Evolutionary conservation across 208 protist species (phyloP).

Genomic region (Acanthamoeba rhysodes): DNA sequence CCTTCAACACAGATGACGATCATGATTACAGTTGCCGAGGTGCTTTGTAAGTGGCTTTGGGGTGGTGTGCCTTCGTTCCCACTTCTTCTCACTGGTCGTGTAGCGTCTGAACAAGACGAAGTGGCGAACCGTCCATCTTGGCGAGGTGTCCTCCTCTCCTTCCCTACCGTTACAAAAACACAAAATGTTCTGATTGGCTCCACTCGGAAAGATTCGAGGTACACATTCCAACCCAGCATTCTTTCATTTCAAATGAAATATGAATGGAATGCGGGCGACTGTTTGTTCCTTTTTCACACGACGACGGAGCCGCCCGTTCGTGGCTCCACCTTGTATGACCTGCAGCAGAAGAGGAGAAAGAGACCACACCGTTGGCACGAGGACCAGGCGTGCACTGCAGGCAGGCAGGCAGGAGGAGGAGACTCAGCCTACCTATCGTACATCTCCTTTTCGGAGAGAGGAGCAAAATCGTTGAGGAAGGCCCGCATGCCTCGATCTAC

Average conservation of each 20-base stretch:
- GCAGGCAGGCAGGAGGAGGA: not conserved
- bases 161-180: conserved; percentile 37
- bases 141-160: not conserved
- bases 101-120: too few species aligned
- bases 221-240: conserved; percentile 27
- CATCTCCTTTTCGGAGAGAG: conserved; percentile 58
- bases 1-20: conserved; percentile 72
- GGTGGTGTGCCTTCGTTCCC: not conserved
- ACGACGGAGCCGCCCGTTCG: not conserved
- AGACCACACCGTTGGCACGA: too few species aligned
- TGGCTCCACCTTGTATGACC: conserved; percentile 42
- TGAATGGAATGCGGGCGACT: not conserved
- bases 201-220: not conserved
- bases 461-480: conserved; percentile 53
- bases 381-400: too few species aligned
- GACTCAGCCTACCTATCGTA: conserved; percentile 17
- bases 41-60: not conserved
- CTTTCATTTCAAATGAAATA: too few species aligned
- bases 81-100: too few species aligned
- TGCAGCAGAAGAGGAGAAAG: not conserved
- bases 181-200: conserved; percentile 24
- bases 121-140: not conserved
- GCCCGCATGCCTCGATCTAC: conserved; percentile 35
- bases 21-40: not conserved
- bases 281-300: too few species aligned